A percentile compares a stretch with the other conserved stretches of the same genome.
Conservation (phyloP, 306 rosid species). For the Mucuna pruriens region DNA sequence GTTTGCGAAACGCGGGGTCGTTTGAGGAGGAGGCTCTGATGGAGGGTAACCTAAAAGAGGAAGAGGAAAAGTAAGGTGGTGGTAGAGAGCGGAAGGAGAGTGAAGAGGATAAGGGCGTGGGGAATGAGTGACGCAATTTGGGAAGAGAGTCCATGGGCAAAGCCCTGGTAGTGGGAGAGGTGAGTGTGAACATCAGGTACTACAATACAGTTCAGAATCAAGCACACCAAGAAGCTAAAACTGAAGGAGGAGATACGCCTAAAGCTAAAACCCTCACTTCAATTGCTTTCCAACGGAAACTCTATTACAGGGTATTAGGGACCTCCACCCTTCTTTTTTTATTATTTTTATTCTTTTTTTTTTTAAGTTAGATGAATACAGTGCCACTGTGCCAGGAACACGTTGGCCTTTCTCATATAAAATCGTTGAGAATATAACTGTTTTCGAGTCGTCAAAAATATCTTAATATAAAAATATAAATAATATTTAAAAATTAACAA, state of each 20-base stretch:
- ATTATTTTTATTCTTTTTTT: too few relatives aligned
- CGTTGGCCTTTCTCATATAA: too few relatives aligned
- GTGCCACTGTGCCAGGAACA: too few relatives aligned
- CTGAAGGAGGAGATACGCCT: not conserved
- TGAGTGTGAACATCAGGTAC: not conserved
- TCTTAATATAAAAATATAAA: too few relatives aligned
- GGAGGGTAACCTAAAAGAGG: slow-evolving; percentile 43
- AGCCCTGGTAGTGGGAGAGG: not conserved
- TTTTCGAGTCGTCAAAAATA: too few relatives aligned
- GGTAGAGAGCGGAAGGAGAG: slow-evolving; percentile 41
- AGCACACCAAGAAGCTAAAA: too few relatives aligned
- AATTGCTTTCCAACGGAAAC: too few relatives aligned
- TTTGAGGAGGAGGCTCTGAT: slow-evolving; percentile 43
- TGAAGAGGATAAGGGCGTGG: slow-evolving; percentile 50
- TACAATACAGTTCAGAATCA: not conserved
- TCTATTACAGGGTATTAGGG: too few relatives aligned
- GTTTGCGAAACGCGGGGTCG: slow-evolving; percentile 33
- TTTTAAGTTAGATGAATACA: too few relatives aligned
- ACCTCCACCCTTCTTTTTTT: too few relatives aligned
- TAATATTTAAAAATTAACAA: too few relatives aligned
- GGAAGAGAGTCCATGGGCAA: slow-evolving; percentile 62
- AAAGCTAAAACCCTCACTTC: not conserved
- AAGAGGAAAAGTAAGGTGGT: slow-evolving; percentile 21
- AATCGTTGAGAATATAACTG: too few relatives aligned
- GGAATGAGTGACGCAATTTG: slow-evolving; percentile 46